phyloP scores from a whole-genome alignment of 306 rosid genomes.

The Herpetospermum pedunculosum region DNA sequence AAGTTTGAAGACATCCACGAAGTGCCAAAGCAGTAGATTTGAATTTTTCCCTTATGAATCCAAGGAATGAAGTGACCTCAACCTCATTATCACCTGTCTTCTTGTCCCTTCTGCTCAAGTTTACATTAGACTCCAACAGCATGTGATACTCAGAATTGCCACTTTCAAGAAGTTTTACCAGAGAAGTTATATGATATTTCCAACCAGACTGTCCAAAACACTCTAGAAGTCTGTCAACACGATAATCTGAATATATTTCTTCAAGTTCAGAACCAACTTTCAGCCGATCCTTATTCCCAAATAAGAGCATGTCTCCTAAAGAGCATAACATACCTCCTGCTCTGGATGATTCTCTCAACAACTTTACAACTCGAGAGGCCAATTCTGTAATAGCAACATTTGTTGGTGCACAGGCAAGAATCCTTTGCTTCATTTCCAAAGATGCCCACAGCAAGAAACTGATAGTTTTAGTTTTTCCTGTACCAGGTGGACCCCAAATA shows the following conservation, averaged over 20 bases:
- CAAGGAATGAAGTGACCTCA: conserved; percentile 34
- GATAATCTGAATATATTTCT: conserved; percentile 53
- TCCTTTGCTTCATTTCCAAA: conserved; percentile 32
- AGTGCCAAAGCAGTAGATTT: conserved; percentile 14
- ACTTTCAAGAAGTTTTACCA: conserved; percentile 47
- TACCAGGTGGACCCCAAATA: conserved; percentile 90
- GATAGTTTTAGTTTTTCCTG: conserved; percentile 66
- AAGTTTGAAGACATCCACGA: conserved; percentile 23
- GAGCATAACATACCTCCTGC: conserved; percentile 18
- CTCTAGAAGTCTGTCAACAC: conserved; percentile 30
- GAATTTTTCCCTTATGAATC: conserved; percentile 38
- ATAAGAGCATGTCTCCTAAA: conserved; percentile 48
- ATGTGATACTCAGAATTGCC: conserved; percentile 40
- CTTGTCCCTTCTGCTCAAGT: conserved; percentile 1
- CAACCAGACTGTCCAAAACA: conserved; percentile 57
- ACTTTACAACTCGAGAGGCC: conserved; percentile 39
- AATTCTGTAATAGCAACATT: conserved; percentile 63
- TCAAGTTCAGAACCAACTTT: conserved; percentile 37
- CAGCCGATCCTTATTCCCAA: conserved; percentile 61
- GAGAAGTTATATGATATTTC: conserved; percentile 36
- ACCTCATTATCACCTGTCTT: neutral
- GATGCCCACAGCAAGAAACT: conserved; percentile 34
- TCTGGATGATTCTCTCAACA: conserved; percentile 25
- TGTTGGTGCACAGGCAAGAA: conserved; percentile 77
- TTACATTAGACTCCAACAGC: conserved; percentile 33